Base-by-base conservation (phyloP, 2,329 filamentous ascomycete species). In the Curvularia spicifera region DNA sequence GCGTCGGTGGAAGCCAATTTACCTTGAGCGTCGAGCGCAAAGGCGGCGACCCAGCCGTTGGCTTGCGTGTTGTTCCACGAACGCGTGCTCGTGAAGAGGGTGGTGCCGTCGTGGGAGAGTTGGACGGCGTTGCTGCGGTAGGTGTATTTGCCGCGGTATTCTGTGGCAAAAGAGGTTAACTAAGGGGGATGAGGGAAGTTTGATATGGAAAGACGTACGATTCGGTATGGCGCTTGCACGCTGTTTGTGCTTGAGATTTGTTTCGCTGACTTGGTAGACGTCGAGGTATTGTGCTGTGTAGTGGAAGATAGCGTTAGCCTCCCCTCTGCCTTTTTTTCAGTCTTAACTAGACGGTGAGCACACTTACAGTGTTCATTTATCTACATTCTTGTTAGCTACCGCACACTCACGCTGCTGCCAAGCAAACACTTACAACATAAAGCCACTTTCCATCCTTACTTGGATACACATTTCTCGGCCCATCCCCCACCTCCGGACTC, bases 1-100 rank as follows among this genome's bases (percentile, higher is more conserved):
- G 52, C 45, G 6, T 55, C 28, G 3, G 52, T 55, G 15, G 45
- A 43, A 3, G 13, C 22, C 1, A 55, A 18, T 18, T 55, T 42
- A 1, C 45, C 52, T 1, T 35, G 10, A 7, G 15, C 10, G 12
- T 47, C 47, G 3, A 55, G 26, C 24, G 5, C 35, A 22, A 49
- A 55, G 15, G 52, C 52, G 12, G 52, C 52, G 28, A 49, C 52
- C 45, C 52, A 49, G 33, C 52, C 52, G n/a, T 49, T 55, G 52
- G 52, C 52, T 24, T 33, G 10, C 0, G 52, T 50, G 28, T 48
- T 55, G 28, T 55, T 55, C 52, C 52, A 49, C 7, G 20, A 24
- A 9, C 52, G 52, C 22, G 45, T 55, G 45, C 52, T 49, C 18
- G 52, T 40, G 44, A 55, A 55, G 5, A 55, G 18, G 8, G 45